Evolutionary conservation across 2,329 filamentous ascomycete genomes (phyloP), one percentile per base, ranked within the genome.

Genomic region (Beauveria pseudobassiana): DNA sequence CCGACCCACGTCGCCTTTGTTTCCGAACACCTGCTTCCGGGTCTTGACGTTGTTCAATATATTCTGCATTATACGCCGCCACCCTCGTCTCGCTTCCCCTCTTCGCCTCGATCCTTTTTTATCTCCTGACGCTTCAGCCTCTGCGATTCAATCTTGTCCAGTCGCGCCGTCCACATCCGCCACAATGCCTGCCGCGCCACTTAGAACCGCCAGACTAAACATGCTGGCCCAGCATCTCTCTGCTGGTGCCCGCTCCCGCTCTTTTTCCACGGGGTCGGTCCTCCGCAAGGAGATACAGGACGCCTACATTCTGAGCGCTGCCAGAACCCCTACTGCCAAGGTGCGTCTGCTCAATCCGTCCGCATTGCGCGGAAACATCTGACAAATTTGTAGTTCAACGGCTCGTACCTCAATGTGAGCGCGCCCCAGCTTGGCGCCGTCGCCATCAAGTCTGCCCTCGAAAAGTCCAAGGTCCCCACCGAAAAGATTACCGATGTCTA

Each of bases 251-350:
- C 34, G 34, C 34, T n/a, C 50, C 57, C 78, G 81, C 58, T 73
- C 72, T 58, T 83, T 84, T 68, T 82, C 81, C 42, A 76, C 75
- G 16, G 71, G 74, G 57, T 63, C 74, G 46, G 68, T 73, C n/a
- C 70, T 79, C 42, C 75, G 74, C 64, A 79, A 87, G 75, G 88
- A 96, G 72, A 83, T 96, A 59, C 87, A 90, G 71, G 92, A 97
- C 74, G 93, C 90, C 53, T 99, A 98, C 76, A 98, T 99, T 68
- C 76, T 99, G 65, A 93, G 91, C 71, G 95, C 90, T 12, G 85
- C 93, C 18, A 84, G 95, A 69, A 99, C 95, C 55, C 93, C 95
- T 1, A 96, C 91, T 20, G 90, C 87, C 67, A 96, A 95, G 80
- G 93, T 95, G 74, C 56, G 65, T 52, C 34, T 6, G 18, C n/a